Conservation (phyloP, 805 yeast species). For the Zygosaccharomyces siamensis region DNA sequence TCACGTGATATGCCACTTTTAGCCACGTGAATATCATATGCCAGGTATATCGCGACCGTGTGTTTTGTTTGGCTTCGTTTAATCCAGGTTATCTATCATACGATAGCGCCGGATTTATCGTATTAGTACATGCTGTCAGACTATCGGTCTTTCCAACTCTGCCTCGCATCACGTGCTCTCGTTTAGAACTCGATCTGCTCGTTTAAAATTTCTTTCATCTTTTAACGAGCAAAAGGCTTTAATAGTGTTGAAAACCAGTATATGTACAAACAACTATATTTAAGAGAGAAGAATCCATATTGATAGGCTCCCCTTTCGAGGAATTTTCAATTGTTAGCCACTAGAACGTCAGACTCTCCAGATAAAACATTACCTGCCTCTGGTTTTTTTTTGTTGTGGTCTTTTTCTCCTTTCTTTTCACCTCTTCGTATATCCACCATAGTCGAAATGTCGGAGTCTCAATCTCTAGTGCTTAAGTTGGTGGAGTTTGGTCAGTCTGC, state of each 20-base stretch:
- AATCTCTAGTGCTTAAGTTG: slow-evolving; percentile 21
- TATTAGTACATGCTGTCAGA: no score
- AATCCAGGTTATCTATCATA: background rate
- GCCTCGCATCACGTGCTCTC: background rate
- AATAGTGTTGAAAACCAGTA: background rate
- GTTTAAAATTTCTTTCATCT: background rate
- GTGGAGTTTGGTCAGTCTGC: slow-evolving; percentile 18
- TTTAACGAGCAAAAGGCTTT: background rate
- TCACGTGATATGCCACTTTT: no score
- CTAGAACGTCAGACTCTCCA: no score
- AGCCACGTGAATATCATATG: background rate
- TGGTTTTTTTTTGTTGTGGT: background rate
- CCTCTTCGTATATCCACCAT: background rate
- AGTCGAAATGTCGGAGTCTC: slow-evolving; percentile 9
- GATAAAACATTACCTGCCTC: background rate
- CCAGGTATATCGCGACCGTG: background rate
- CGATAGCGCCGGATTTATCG: no score
- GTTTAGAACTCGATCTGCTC: background rate
- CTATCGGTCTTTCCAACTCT: no score
- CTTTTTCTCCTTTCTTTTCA: background rate
- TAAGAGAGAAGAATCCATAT: no score
- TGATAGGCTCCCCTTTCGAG: no score
- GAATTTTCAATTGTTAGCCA: no score
- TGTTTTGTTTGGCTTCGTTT: background rate
- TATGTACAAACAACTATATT: no score